Base-by-base conservation (phyloP, 441 rosid species). In the Populus tomentosa region DNA sequence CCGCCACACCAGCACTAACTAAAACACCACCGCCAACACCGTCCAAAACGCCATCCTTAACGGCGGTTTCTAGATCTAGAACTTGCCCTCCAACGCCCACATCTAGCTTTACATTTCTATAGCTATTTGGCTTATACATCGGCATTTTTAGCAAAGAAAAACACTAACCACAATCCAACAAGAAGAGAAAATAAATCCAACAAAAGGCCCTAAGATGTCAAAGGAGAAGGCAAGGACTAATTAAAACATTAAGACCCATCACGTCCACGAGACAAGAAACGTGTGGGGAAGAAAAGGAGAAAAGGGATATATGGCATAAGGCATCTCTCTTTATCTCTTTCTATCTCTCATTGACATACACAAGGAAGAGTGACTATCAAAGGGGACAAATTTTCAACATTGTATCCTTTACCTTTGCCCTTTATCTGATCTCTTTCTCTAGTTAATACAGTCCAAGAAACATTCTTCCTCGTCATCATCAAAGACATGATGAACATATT, bases 41-140 rank as follows among this genome's bases (percentile, higher is more conserved):
- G 13, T 94, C 97, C 69, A 92, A 86, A 70, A 94, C 80, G 33
- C 97, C 97, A 82, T 89, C 94, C 82, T 92, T 91, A 64, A 93
- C 92, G 10, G 97, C 98, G 4, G 95, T 89, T 68, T 90, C 92
- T 77, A 94, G 94, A 92, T 94, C 97, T 78, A 91, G 80, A 59
- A 92, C 90, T 76, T 92, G 97, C 80, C 93, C 95, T 77, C 83
- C 90, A 68, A 79, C 86, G 71, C 81, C 82, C 35, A 85, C 85
- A 72, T 89, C 91, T n/a, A 91, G 83, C 64, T 85, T 86, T 77
- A 82, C 40, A 20, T 80, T 77, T 80, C 72, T 80, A 33, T 81
- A 77, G 56, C 50, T 85, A 56, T 86, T 82, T 36, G 90, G 86
- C 77, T 86, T 85, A 84, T 75, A 88, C 89, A 86, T 62, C 28